A percentile compares a stretch with the other conserved stretches of the same genome.
These are phyloP conservation scores for Sporothrix schenckii DNA, from an alignment of 2,329 filamentous ascomycete species.

Conservation along the genomic window DNA sequence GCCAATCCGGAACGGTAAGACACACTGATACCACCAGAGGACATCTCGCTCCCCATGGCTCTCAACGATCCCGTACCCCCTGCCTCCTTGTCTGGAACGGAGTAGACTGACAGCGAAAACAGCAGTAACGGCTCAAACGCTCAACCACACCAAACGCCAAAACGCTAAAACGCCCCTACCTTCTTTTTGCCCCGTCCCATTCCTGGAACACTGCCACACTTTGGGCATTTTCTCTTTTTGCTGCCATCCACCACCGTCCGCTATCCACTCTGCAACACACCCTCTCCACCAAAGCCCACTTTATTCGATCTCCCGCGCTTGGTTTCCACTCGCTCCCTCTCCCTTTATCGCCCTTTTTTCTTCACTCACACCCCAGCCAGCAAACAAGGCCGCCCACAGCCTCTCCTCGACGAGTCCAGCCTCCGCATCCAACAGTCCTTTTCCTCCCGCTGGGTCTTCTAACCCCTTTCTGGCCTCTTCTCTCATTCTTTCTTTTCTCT, in stretches of 20 bases:
- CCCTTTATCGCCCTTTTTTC: background rate
- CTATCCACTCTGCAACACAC: background rate
- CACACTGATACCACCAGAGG: too few relatives aligned
- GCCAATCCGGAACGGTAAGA: conserved; percentile 19
- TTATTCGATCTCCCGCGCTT: conserved; percentile 27
- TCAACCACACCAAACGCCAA: background rate
- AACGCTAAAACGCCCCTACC: conserved; percentile 21
- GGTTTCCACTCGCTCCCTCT: conserved; percentile 21
- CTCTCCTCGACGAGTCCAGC: conserved; percentile 1
- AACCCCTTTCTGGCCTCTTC: conserved; percentile 27
- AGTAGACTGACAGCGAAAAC: conserved; percentile 22
- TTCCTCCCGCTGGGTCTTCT: conserved; percentile 23
- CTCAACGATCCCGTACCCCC: background rate
- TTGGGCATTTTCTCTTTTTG: background rate
- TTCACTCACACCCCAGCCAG: background rate
- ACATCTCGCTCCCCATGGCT: background rate
- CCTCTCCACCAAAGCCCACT: conserved; percentile 23
- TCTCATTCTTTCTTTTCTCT: conserved; percentile 3
- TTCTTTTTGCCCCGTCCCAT: conserved; percentile 1
- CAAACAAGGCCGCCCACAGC: background rate
- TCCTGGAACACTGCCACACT: conserved; percentile 9
- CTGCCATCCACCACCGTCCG: background rate
- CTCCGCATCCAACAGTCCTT: conserved; percentile 15
- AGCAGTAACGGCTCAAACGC: conserved; percentile 16
- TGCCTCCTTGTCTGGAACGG: background rate